A percentile compares a stretch with the other conserved stretches of the same genome.
These are phyloP conservation scores for Canariomyces notabilis DNA, from an alignment of 2,329 filamentous ascomycete genomes.

Conservation along the genomic window DNA sequence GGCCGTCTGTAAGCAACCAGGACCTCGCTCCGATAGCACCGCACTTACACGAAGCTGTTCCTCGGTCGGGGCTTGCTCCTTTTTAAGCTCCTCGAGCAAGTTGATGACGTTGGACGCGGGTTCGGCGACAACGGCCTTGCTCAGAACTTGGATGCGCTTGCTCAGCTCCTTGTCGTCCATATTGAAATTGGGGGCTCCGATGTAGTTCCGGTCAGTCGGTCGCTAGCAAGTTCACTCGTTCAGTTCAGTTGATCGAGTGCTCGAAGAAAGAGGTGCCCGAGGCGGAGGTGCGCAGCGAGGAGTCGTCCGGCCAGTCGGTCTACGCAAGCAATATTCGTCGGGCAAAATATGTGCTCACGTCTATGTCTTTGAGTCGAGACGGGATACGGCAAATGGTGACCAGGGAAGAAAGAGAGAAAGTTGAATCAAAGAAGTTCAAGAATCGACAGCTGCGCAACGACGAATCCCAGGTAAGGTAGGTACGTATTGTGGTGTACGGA, in stretches of 20 bases:
- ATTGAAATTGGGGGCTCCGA: conserved; percentile 2
- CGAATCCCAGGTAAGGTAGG: no score
- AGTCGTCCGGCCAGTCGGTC: no score
- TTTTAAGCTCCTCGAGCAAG: conserved; percentile 73
- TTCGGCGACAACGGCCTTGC: conserved; percentile 75
- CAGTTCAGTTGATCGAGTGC: not conserved
- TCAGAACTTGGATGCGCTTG: conserved; percentile 69
- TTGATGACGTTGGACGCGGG: conserved; percentile 65
- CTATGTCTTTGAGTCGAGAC: no score
- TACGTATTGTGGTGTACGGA: no score
- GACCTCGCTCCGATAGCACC: not conserved
- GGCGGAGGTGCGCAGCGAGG: no score
- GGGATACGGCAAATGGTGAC: no score
- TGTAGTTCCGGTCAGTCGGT: not conserved
- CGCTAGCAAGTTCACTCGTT: no score
- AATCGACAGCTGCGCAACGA: no score
- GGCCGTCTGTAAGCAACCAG: conserved; percentile 3
- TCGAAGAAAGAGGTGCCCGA: not conserved
- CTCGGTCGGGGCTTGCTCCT: conserved; percentile 77
- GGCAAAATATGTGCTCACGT: no score
- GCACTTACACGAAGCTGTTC: conserved; percentile 72
- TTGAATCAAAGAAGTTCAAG: no score
- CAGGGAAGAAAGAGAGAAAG: no score
- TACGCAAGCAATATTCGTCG: no score
- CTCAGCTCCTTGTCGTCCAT: conserved; percentile 84